Evolutionary conservation across 2,329 filamentous ascomycete genomes (phyloP), one percentile per base, ranked within the genome.

Genomic region (Teratosphaeria nubilosa): DNA sequence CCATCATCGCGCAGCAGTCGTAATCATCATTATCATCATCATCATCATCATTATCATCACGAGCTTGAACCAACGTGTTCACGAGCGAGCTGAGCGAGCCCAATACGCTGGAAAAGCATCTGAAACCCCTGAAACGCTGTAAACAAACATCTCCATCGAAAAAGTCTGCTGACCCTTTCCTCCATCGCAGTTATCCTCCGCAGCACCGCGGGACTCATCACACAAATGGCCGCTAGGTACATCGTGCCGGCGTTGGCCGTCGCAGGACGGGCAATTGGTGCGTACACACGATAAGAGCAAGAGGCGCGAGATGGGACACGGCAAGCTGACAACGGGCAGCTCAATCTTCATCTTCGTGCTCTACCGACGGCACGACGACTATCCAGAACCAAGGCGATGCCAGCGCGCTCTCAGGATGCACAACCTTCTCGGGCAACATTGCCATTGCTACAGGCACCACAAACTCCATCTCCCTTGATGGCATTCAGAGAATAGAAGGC

Each of bases 391-490:
- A 72, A 57, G 82, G 83, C 66, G 81, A 88, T 70, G 84, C 82
- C 58, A 79, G 78, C 20, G 72, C 71, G 54, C 76, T 92, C 60
- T 73, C 80, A 56, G 68, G 71, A 63, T 96, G 91, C 82, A 71
- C 75, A n/a, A 87, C 82, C 58, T 80, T 89, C 70, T 76, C 82
- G 55, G 90, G 87, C 68, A 80, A 82, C 71, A 78, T 96, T 61
- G 79, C 82, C 62, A 80, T 95, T 64, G 80, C 79, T 61, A 77
- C 78, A 41, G 70, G 73, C 55, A 79, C 84, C 45, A 74, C 79
- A 55, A 82, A 81, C 53, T 72, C 74, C 62, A 79, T 96, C 65
- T 74, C 77, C 57, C 74, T 96, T 63, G 76, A 82, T 67, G 85
- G 86, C 58, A 79, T 82, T 52, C 74, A 82, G 71, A 67, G 75